Base-by-base conservation (phyloP, 768 basidiomycete genomes). In the Pleurotus tuber-regium region DNA sequence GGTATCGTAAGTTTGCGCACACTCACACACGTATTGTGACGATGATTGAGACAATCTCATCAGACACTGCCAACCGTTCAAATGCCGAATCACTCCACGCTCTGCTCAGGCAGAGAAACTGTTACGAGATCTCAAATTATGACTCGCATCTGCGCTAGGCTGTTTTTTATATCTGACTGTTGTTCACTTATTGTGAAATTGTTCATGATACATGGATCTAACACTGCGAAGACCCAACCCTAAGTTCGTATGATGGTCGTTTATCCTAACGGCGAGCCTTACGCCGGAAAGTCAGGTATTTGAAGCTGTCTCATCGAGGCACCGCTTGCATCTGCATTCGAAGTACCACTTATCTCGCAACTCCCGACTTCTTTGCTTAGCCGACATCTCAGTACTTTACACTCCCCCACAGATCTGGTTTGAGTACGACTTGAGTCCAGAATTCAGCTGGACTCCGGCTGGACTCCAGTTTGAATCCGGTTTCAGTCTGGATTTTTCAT, bases 261-360 rank as follows among this genome's bases (percentile, higher is more conserved):
- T 19, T 5, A 38, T 14, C 12, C 6, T 14, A 14, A 19, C 9
- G 12, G 12, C n/a, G 4, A 16, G 9, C 12, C 35, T 9, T 38
- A n/a, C n/a, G n/a, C n/a, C n/a, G n/a, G n/a, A n/a, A n/a, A n/a
- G n/a, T n/a, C n/a, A n/a, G 9, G 21, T 38, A 10, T 38, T 19
- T 9, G n/a, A 38, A 19, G 35, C 51, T n/a, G 62, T 43, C 65
- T 72, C 70, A 38, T 51, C 56, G 21, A 53, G 24, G 63, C 82
- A 84, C 28, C 74, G 71, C 21, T 62, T 54, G 59, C 83, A 84
- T 9, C 56, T 61, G 60, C 82, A 83, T 1, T 65, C 66, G 54
- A 84, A 84, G 59, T 78, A 84, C 82, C 82, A 84, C 10, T 75
- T 77, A 33, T 68, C 67, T 24, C 66, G 62, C 39, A 84, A 61